phyloP scores from a whole-genome alignment of 2,329 filamentous ascomycete species.

The Grosmannia huntii region DNA sequence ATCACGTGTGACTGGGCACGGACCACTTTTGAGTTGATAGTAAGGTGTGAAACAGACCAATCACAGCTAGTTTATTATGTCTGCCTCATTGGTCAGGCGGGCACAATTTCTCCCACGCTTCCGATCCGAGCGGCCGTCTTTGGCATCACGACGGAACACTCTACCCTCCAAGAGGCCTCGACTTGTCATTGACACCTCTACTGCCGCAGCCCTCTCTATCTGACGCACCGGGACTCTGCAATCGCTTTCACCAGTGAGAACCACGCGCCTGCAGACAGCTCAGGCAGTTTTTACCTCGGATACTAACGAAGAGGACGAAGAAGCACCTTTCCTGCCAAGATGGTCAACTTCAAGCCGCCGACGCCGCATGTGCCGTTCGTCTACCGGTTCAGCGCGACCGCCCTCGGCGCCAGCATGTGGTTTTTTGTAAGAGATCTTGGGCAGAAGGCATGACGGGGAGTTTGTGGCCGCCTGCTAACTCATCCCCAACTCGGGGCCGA shows the following conservation, averaged over 20 bases:
- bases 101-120: neutral
- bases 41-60: neutral
- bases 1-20: neutral
- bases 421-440: constrained; percentile 61
- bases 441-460: neutral
- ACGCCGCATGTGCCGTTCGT: constrained; percentile 40
- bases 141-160: neutral
- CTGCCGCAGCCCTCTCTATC: neutral
- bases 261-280: neutral
- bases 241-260: neutral
- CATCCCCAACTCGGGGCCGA: neutral
- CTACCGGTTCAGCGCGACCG: constrained; percentile 78
- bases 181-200: neutral
- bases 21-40: neutral
- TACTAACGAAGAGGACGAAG: neutral
- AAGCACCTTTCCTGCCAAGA: neutral
- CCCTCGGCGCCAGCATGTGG: constrained; percentile 94
- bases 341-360: constrained; percentile 13
- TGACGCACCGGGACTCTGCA: neutral
- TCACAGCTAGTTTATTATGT: neutral
- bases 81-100: neutral
- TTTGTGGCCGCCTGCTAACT: constrained; percentile 3
- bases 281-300: neutral
- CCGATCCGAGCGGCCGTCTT: neutral
- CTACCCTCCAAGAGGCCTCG: neutral